Percentiles rank a stretch among this genome's conserved stretches.
These are phyloP conservation scores for Xylariaceae sp. DNA, from an alignment of 2,329 filamentous ascomycete species.

Conservation along the genomic window DNA sequence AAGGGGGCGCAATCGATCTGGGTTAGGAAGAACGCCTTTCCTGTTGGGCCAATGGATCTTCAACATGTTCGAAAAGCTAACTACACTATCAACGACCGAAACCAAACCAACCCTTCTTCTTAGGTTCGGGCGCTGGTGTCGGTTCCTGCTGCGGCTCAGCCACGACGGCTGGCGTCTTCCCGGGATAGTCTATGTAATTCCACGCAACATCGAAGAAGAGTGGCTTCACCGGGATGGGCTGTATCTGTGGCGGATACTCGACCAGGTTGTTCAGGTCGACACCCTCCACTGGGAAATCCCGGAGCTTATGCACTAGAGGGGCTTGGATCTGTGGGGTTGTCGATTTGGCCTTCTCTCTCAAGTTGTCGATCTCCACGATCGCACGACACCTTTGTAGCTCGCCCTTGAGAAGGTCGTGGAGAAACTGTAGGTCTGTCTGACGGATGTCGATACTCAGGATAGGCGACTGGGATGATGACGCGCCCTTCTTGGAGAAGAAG, in stretches of 20 bases:
- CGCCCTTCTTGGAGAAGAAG: slow-evolving; percentile 37
- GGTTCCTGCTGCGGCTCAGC: slow-evolving; percentile 28
- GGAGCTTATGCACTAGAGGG: slow-evolving; percentile 69
- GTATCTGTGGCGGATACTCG: slow-evolving; percentile 76
- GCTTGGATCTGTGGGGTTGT: slow-evolving; percentile 39
- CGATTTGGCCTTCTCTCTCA: slow-evolving; percentile 43
- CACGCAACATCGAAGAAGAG: slow-evolving; percentile 94
- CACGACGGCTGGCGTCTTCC: slow-evolving; percentile 39
- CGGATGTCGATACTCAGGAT: slow-evolving; percentile 67
- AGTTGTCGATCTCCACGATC: slow-evolving; percentile 73
- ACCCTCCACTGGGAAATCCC: slow-evolving; percentile 65
- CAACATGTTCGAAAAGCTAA: slow-evolving; percentile 5
- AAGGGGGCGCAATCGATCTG: neutral
- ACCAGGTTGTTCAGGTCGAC: slow-evolving; percentile 78
- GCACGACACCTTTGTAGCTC: slow-evolving; percentile 78
- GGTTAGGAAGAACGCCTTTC: neutral
- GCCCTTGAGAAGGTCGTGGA: slow-evolving; percentile 59
- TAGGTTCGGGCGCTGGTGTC: slow-evolving; percentile 37
- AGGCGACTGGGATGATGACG: slow-evolving; percentile 32
- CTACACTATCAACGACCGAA: slow-evolving; percentile 48
- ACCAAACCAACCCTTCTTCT: slow-evolving; percentile 73
- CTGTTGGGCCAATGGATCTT: too few species aligned
- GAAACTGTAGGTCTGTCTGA: slow-evolving; percentile 48
- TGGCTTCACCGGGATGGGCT: slow-evolving; percentile 84
- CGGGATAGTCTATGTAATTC: slow-evolving; percentile 94